Conservation (phyloP, 495 filamentous ascomycete genomes). For the Schizothecium vesticola region DNA sequence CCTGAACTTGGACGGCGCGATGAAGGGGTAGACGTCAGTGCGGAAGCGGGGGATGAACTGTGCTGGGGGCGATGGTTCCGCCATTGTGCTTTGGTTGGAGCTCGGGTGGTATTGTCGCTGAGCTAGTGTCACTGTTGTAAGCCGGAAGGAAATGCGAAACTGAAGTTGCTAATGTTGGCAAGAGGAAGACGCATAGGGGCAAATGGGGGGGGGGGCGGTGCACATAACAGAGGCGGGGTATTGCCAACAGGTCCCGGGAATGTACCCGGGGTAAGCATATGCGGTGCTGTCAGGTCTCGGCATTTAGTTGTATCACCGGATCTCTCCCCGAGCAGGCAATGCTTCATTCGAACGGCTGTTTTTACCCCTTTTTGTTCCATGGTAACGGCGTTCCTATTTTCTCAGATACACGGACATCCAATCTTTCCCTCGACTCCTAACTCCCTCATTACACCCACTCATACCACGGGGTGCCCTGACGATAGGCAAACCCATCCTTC, state of each 20-base stretch:
- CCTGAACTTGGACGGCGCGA: constrained; percentile 27
- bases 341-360: too few species aligned
- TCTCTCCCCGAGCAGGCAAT: too few species aligned
- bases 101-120: not conserved
- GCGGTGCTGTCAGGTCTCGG: not conserved
- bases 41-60: constrained; percentile 28
- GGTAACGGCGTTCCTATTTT: not conserved
- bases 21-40: constrained; percentile 32
- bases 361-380: not conserved
- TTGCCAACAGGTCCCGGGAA: not conserved
- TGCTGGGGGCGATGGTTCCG: not conserved
- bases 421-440: not conserved
- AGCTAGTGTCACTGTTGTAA: not conserved
- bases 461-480: constrained; percentile 23
- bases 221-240: not conserved
- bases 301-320: not conserved
- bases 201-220: not conserved
- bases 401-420: not conserved
- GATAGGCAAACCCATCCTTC: constrained; percentile 25
- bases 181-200: not conserved
- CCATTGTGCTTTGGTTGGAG: not conserved
- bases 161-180: not conserved
- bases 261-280: not conserved
- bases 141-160: not conserved
- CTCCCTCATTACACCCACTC: constrained; percentile 26